These are phyloP conservation scores for Umbelopsis sp. DNA, from an alignment of 371 early-diverging fungal species.

Conservation along the genomic window DNA sequence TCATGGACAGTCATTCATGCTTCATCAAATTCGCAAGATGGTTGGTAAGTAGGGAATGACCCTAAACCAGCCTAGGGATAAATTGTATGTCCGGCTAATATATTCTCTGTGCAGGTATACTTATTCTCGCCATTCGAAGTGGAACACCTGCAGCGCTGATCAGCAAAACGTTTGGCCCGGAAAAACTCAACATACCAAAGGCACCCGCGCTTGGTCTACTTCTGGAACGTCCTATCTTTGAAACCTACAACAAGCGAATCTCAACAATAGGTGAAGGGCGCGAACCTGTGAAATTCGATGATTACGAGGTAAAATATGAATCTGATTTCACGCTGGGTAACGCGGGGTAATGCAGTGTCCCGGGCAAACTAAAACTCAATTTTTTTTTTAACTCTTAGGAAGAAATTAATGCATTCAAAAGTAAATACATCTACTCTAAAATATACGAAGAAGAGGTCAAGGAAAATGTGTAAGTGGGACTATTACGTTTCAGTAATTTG, in stretches of 20 bases:
- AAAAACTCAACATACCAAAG: conserved; percentile 94
- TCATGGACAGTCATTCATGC: conserved; percentile 98
- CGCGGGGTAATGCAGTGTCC: background rate
- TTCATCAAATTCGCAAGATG: conserved; percentile 99
- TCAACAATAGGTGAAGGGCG: conserved; percentile 28
- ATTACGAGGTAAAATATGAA: conserved; percentile 37
- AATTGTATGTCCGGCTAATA: background rate
- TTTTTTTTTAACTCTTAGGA: conserved; percentile 47
- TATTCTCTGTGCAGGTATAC: conserved; percentile 54
- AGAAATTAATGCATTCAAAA: conserved; percentile 82
- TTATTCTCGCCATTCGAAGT: conserved; percentile 80
- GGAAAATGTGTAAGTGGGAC: conserved; percentile 47
- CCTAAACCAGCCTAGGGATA: background rate
- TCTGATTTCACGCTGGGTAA: background rate
- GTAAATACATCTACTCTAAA: conserved; percentile 75
- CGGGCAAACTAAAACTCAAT: conserved; percentile 13
- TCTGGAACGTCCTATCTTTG: conserved; percentile 80
- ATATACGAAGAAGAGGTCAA: conserved; percentile 76
- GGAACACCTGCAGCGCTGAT: conserved; percentile 71
- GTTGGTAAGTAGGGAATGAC: conserved; percentile 61
- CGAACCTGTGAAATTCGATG: conserved; percentile 50
- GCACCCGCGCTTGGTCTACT: conserved; percentile 97
- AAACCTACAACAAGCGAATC: conserved; percentile 63
- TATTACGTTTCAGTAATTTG: background rate
- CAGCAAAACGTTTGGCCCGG: conserved; percentile 60